A percentile compares a stretch with the other conserved stretches of the same genome.
Conservation (phyloP, 306 rosid genomes). For the Vigna radiata region DNA sequence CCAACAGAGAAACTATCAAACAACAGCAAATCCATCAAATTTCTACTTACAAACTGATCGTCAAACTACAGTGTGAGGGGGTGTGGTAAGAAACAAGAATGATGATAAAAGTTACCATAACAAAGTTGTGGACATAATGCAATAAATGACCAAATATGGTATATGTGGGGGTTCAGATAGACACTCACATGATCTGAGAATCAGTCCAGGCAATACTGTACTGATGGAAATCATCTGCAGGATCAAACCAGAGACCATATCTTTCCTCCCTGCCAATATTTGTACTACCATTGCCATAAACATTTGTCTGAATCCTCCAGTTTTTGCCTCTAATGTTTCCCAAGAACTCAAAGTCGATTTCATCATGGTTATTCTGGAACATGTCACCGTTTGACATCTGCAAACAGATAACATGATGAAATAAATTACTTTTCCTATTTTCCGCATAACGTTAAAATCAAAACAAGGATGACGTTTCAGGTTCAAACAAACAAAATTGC, state of each 20-base stretch:
- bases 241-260: constrained; percentile 94
- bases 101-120: neutral
- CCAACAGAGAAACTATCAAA: constrained; percentile 31
- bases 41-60: constrained; percentile 27
- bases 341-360: constrained; percentile 94
- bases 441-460: neutral
- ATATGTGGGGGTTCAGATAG: constrained; percentile 23
- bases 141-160: constrained; percentile 42
- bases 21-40: neutral
- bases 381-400: constrained; percentile 98
- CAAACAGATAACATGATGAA: constrained; percentile 27
- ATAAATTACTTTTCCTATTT: neutral
- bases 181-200: constrained; percentile 81
- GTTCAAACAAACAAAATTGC: constrained; percentile 14
- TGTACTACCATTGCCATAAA: constrained; percentile 97
- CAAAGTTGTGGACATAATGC: neutral
- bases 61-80: neutral
- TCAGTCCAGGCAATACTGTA: constrained; percentile 91
- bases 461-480: constrained; percentile 5
- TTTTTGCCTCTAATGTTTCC: constrained; percentile 96
- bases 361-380: constrained; percentile 90
- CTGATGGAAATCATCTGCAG: constrained; percentile 84
- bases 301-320: constrained; percentile 98
- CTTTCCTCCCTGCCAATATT: constrained; percentile 89
- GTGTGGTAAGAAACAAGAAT: neutral